Evolutionary conservation across 495 filamentous ascomycete genomes (phyloP), one percentile per base, ranked within the genome.

Genomic region (Aspergillus hancockii): DNA sequence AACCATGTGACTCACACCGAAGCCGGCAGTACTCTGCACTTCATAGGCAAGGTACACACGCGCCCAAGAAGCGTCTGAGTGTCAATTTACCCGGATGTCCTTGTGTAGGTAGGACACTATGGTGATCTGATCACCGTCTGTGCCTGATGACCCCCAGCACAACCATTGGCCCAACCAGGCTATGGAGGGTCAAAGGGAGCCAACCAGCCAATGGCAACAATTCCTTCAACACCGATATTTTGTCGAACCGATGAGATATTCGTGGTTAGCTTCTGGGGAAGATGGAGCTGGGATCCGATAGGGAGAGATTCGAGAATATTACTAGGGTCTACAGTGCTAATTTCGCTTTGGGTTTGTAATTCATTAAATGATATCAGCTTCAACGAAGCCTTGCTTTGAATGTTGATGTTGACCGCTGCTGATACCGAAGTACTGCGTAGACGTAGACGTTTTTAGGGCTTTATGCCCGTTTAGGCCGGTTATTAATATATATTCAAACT

Each of bases 191-290:
- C 43, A 47, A 14, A n/a, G 19, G 12, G 8, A 5, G 43, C 21
- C 2, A 21, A 13, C 43, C 55, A n/a, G 32, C 57, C 57, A 59
- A 59, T 59, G 19, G 32, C 31, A 31, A 18, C 19, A 12, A 25
- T 59, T 59, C 57, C 57, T 54, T 49, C 25, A 52, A 49, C 50
- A 54, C 57, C 57, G 57, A 54, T 36, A 45, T 25, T 53, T 34
- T 21, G 36, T 58, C 55, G 19, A 25, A 31, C 49, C 55, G 28
- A 58, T 31, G 47, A 31, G 47, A 51, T 52, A 51, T 49, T 40
- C 57, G 49, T 54, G 57, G 31, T 54, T 49, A 59, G 56, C 50
- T 60, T 55, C 58, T 60, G 52, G 58, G 58, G 58, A 60, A 60
- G 23, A 51, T 8, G 18, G 52, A 43, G 45, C 21, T 55, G 16